These are phyloP conservation scores for Hymenoscyphus fraxineus DNA, from an alignment of 2,329 filamentous ascomycete genomes.

Conservation along the genomic window DNA sequence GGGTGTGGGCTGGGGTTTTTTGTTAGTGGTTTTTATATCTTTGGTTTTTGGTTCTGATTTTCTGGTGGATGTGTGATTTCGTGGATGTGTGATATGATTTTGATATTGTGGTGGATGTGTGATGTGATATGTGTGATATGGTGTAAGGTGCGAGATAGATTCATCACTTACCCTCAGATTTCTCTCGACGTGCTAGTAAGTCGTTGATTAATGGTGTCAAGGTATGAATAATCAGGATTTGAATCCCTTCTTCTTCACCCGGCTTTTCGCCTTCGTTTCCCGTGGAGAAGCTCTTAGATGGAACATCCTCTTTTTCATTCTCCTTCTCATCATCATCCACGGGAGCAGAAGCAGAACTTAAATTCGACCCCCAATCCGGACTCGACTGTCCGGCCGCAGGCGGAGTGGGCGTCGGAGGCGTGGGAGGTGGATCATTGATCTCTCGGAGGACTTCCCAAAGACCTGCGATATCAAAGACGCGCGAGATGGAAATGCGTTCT, in stretches of 20 bases:
- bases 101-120: too few relatives aligned
- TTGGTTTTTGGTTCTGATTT: background rate
- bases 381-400: background rate
- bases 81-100: too few relatives aligned
- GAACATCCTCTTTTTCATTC: background rate
- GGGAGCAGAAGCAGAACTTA: background rate
- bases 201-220: constrained; percentile 9
- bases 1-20: constrained; percentile 42
- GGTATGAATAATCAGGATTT: constrained; percentile 8
- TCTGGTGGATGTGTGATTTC: too few relatives aligned
- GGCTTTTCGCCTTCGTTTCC: background rate
- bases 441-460: constrained; percentile 55
- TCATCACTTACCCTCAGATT: background rate
- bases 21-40: constrained; percentile 34
- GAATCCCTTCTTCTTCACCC: background rate
- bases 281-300: background rate
- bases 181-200: background rate
- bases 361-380: background rate
- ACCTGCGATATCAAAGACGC: constrained; percentile 57
- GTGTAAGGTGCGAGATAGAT: too few relatives aligned
- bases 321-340: background rate
- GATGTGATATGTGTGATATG: too few relatives aligned
- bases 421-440: constrained; percentile 27
- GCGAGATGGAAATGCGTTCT: constrained; percentile 49
- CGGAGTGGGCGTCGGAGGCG: background rate